Percentiles rank a stretch among this genome's conserved stretches.
Conservation (phyloP, 116 monocot genomes). For the Cymodocea nodosa region DNA sequence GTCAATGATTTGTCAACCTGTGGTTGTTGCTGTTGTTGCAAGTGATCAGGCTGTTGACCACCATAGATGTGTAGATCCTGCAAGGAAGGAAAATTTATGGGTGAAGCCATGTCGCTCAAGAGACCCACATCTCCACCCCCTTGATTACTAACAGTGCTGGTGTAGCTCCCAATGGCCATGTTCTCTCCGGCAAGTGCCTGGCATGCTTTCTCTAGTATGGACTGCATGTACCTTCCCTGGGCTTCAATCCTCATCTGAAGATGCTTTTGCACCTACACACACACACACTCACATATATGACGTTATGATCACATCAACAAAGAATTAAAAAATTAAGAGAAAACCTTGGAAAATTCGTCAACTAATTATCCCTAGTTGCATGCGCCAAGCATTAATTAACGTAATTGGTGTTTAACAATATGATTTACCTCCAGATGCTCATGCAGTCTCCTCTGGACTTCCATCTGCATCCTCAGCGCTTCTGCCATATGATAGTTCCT, state of each 20-base stretch:
- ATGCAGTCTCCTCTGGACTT: conserved; percentile 87
- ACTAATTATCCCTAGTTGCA: no score
- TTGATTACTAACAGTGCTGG: conserved; percentile 21
- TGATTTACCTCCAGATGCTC: conserved; percentile 63
- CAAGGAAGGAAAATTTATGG: conserved; percentile 52
- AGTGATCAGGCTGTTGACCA: conserved; percentile 23
- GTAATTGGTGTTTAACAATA: no score
- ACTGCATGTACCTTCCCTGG: conserved; percentile 96
- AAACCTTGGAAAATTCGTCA: no score
- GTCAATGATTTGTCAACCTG: not conserved
- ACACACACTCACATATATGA: no score
- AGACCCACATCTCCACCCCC: conserved; percentile 18
- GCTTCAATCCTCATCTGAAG: conserved; percentile 93
- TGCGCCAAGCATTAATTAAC: no score
- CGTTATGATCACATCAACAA: not conserved
- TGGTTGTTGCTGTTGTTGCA: conserved; percentile 9
- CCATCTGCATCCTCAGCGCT: conserved; percentile 87
- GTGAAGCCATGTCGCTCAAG: conserved; percentile 25
- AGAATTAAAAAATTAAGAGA: not conserved
- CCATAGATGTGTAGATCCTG: conserved; percentile 51
- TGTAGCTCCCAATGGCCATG: conserved; percentile 12
- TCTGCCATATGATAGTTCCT: conserved; percentile 67
- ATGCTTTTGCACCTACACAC: conserved; percentile 68
- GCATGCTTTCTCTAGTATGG: conserved; percentile 79
- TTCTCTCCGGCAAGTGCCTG: conserved; percentile 50